phyloP scores from a whole-genome alignment of 441 rosid genomes.

The Croton setiger region DNA sequence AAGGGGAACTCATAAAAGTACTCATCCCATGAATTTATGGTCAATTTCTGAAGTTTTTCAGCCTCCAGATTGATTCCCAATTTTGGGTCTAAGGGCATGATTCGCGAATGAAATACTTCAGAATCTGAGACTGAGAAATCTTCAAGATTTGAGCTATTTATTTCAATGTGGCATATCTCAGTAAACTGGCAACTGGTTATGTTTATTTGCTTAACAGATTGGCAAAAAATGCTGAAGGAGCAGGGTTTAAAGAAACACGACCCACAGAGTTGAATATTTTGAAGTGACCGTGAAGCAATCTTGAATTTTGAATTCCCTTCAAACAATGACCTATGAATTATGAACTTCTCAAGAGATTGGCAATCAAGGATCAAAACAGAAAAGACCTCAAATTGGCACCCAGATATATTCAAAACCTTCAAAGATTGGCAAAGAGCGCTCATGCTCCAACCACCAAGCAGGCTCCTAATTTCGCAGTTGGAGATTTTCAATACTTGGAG shows the following conservation, averaged over 20 bases:
- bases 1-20: constrained; percentile 5
- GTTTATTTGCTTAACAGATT: constrained; percentile 4
- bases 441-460: too few relatives aligned
- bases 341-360: constrained; percentile 14
- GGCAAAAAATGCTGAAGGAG: constrained; percentile 7
- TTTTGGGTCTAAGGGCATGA: too few relatives aligned
- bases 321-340: constrained; percentile 5
- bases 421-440: constrained; percentile 9
- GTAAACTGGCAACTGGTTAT: constrained; percentile 13
- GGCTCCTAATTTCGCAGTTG: background rate
- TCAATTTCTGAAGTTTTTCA: constrained; percentile 9
- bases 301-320: background rate
- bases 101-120: background rate
- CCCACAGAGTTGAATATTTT: constrained; percentile 7
- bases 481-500: constrained; percentile 14
- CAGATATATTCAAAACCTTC: constrained; percentile 4
- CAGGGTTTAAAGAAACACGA: constrained; percentile 5
- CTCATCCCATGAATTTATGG: constrained; percentile 10
- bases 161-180: constrained; percentile 1
- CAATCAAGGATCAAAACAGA: constrained; percentile 2
- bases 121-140: constrained; percentile 16
- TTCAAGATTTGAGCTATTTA: constrained; percentile 4
- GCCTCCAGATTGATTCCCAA: background rate
- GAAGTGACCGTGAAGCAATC: background rate
- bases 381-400: background rate